Percentiles rank a stretch among this genome's conserved stretches.
These are phyloP conservation scores for Cadophora sp. DNA, from an alignment of 2,329 filamentous ascomycete genomes.

Conservation along the genomic window DNA sequence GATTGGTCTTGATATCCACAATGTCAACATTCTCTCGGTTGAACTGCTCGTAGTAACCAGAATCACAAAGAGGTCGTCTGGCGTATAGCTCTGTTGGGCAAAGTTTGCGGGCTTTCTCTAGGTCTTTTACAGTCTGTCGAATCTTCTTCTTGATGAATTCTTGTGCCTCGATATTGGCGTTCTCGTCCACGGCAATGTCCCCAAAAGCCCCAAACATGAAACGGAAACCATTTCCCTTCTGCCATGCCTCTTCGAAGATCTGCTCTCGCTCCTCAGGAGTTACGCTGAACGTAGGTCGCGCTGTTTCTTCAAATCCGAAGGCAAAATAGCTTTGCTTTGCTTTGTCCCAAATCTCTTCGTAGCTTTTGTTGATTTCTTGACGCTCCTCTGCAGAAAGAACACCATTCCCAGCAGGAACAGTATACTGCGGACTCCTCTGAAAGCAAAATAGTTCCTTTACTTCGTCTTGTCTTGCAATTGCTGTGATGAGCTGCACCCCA, in stretches of 20 bases:
- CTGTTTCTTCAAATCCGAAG: conserved; percentile 44
- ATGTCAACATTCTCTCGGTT: conserved; percentile 42
- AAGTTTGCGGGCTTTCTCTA: conserved; percentile 40
- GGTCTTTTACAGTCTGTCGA: conserved; percentile 42
- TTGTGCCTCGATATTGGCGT: conserved; percentile 48
- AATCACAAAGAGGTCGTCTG: conserved; percentile 38
- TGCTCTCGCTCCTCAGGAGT: conserved; percentile 38
- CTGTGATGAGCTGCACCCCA: conserved; percentile 37
- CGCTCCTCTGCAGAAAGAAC: conserved; percentile 40
- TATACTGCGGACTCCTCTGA: conserved; percentile 64
- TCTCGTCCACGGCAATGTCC: conserved; percentile 46
- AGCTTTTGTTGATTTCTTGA: conserved; percentile 43
- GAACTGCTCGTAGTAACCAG: conserved; percentile 42
- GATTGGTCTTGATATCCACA: conserved; percentile 40
- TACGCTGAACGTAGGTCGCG: conserved; percentile 35
- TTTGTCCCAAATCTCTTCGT: conserved; percentile 44
- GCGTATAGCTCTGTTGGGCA: conserved; percentile 34
- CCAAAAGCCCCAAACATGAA: conserved; percentile 48
- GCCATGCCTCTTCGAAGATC: conserved; percentile 43
- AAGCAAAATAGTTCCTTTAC: conserved; percentile 54
- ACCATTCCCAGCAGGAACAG: conserved; percentile 53
- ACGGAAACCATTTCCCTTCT: conserved; percentile 46
- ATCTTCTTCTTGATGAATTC: conserved; percentile 48
- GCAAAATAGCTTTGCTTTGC: conserved; percentile 42
- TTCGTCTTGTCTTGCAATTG: conserved; percentile 45